These are phyloP conservation scores for Tolypocladium sp. DNA, from an alignment of 2,329 filamentous ascomycete genomes.

Conservation along the genomic window DNA sequence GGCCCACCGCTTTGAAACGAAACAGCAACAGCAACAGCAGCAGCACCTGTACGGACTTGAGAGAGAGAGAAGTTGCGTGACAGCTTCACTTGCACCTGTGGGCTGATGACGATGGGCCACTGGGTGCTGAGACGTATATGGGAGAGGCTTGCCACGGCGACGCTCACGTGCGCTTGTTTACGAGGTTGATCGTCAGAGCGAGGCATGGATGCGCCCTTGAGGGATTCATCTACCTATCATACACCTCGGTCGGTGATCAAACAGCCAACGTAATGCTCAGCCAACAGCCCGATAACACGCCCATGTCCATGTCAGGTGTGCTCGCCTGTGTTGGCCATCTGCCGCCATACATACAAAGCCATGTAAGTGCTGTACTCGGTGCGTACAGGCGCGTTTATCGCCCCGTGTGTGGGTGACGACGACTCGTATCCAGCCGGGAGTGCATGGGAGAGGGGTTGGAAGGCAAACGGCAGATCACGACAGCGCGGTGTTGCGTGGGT, in stretches of 20 bases:
- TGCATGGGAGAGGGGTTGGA: neutral
- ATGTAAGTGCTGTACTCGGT: too few relatives aligned
- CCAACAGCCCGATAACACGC: neutral
- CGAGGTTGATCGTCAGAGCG: neutral
- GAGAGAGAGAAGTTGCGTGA: neutral
- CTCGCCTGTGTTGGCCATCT: neutral
- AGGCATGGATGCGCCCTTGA: too few relatives aligned
- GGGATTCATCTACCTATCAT: too few relatives aligned
- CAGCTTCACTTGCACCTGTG: neutral
- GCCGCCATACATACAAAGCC: neutral
- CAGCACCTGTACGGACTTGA: too few relatives aligned
- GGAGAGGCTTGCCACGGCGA: too few relatives aligned
- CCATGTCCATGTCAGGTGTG: neutral
- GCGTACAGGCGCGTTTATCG: too few relatives aligned
- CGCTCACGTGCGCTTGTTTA: neutral
- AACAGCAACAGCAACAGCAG: neutral
- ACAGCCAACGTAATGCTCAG: too few relatives aligned
- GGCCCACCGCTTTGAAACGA: neutral
- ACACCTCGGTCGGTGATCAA: too few relatives aligned
- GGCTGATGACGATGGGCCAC: neutral
- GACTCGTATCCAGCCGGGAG: neutral
- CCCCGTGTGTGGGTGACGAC: neutral
- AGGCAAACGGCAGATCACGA: neutral
- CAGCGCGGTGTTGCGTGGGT: neutral
- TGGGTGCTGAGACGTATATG: neutral